Conservation (phyloP, 208 protist genomes). For the Crithidia fasciculata region DNA sequence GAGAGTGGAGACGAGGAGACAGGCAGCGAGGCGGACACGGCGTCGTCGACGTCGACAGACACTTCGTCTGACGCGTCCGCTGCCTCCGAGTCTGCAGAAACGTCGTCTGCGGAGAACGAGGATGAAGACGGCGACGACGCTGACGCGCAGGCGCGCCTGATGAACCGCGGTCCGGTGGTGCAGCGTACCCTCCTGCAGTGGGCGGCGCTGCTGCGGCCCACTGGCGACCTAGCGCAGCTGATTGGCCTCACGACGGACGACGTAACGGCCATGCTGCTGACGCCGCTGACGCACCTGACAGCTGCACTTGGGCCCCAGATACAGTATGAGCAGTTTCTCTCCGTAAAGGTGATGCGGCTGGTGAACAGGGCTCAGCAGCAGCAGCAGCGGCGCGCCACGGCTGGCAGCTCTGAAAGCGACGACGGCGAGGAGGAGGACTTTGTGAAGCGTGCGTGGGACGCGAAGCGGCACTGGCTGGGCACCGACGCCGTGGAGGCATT, state of each 20-base stretch:
- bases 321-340: constrained; percentile 80
- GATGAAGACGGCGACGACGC: constrained; percentile 4
- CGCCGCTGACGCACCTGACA: constrained; percentile 40
- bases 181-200: constrained; percentile 41
- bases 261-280: constrained; percentile 30
- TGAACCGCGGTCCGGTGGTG: constrained; percentile 39
- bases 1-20: constrained; percentile 7
- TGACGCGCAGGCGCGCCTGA: not conserved
- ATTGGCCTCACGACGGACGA: constrained; percentile 37
- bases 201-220: constrained; percentile 41
- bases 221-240: constrained; percentile 33
- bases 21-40: not conserved
- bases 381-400: not conserved
- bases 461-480: constrained; percentile 63
- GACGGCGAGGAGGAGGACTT: constrained; percentile 19
- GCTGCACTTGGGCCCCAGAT: constrained; percentile 65
- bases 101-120: constrained; percentile 15
- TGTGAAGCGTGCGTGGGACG: constrained; percentile 48
- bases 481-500: constrained; percentile 45
- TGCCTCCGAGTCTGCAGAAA: not conserved
- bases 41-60: not conserved
- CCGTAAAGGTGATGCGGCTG: constrained; percentile 76
- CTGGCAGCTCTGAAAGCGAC: not conserved
- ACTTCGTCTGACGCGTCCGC: not conserved
- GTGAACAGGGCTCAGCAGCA: constrained; percentile 30